These are phyloP conservation scores for Cornus kousa DNA, from an alignment of 148 eudicot genomes.

Conservation along the genomic window DNA sequence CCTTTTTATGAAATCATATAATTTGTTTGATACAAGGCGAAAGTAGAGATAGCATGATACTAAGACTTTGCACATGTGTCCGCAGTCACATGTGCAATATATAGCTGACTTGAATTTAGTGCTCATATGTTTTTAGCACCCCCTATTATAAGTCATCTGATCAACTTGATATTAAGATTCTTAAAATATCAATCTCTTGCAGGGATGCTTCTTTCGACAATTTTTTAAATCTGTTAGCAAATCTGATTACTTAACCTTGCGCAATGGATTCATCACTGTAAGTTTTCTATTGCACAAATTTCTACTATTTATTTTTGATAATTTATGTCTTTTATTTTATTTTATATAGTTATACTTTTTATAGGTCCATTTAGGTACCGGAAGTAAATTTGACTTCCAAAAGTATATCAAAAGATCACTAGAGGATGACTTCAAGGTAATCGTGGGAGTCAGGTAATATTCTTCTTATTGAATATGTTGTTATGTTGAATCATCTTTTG, in stretches of 20 bases:
- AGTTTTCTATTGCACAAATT: conserved; percentile 25
- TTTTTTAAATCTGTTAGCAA: conserved; percentile 75
- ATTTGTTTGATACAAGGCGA: not conserved
- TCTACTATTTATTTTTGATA: not conserved
- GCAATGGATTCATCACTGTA: conserved; percentile 85
- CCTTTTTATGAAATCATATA: not conserved
- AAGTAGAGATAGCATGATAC: not conserved
- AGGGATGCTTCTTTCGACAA: conserved; percentile 94
- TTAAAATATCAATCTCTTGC: not conserved
- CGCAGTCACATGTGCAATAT: not conserved
- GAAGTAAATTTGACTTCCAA: conserved; percentile 82
- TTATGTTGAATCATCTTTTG: not conserved
- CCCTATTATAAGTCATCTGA: not conserved
- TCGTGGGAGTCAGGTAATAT: conserved; percentile 80
- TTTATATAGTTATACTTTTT: conserved; percentile 1
- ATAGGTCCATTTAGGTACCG: conserved; percentile 84
- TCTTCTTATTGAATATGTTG: not conserved
- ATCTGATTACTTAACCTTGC: conserved; percentile 84
- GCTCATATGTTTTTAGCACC: not conserved
- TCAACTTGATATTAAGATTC: not conserved
- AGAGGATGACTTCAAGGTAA: conserved; percentile 85
- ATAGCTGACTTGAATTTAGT: not conserved
- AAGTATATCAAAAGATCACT: conserved; percentile 87
- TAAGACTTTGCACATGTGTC: not conserved
- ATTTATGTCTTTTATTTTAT: not conserved